These are phyloP conservation scores for Debaryomycetaceae sp. DNA, from an alignment of 1,139 yeast genomes.

Conservation along the genomic window DNA sequence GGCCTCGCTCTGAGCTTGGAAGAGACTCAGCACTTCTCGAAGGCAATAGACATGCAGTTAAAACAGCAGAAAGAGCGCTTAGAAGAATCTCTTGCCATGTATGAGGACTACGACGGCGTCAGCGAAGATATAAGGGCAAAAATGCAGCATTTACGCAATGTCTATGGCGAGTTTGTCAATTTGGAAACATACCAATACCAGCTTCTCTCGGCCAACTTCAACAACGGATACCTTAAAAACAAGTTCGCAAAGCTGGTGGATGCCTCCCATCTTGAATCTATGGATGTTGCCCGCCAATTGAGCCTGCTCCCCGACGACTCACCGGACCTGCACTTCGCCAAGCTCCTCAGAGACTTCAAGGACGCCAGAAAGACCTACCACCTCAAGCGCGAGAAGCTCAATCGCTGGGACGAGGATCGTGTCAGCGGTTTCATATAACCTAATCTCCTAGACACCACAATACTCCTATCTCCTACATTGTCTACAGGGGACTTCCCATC, in stretches of 20 bases:
- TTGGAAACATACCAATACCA: slow-evolving; percentile 42
- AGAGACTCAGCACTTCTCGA: slow-evolving; percentile 18
- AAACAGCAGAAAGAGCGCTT: slow-evolving; percentile 20
- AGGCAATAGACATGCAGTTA: slow-evolving; percentile 15
- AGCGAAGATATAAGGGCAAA: slow-evolving; percentile 24
- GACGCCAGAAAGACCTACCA: slow-evolving; percentile 49
- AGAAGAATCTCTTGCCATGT: slow-evolving; percentile 20
- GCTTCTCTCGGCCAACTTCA: slow-evolving; percentile 36
- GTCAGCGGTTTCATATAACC: slow-evolving; percentile 47
- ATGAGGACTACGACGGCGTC: slow-evolving; percentile 25
- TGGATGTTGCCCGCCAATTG: slow-evolving; percentile 14
- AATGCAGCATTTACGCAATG: slow-evolving; percentile 20
- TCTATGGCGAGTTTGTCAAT: slow-evolving; percentile 32
- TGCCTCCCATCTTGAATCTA: slow-evolving; percentile 22
- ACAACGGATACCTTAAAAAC: slow-evolving; percentile 26
- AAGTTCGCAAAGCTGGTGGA: slow-evolving; percentile 29
- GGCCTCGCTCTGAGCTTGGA: slow-evolving; percentile 30
- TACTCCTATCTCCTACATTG: neutral
- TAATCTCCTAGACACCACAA: neutral
- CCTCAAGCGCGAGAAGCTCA: slow-evolving; percentile 53
- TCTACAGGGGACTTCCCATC: neutral
- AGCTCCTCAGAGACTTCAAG: slow-evolving; percentile 44
- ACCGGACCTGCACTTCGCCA: slow-evolving; percentile 16
- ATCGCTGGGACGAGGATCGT: slow-evolving; percentile 65
- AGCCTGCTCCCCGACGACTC: slow-evolving; percentile 4